Evolutionary conservation across 2,329 filamentous ascomycete genomes (phyloP).

Genomic region (Microcyclospora tardicrescens): DNA sequence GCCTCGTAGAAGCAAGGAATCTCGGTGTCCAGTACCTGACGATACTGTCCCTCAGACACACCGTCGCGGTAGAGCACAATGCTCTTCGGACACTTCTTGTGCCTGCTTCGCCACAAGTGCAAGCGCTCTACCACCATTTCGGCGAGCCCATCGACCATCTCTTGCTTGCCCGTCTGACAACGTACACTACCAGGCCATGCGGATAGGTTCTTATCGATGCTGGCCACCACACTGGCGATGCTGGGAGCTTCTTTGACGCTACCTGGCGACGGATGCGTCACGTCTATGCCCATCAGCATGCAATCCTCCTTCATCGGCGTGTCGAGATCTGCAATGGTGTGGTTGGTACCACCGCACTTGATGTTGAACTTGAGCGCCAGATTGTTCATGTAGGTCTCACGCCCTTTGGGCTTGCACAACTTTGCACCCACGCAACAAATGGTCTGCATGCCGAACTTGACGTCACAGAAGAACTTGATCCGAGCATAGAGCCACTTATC

Average conservation of each 20-base stretch:
- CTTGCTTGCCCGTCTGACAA: conserved; percentile 13
- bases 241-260: conserved; percentile 3
- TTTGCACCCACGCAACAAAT: background rate
- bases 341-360: conserved; percentile 3
- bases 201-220: conserved; percentile 4
- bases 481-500: conserved; percentile 31
- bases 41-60: conserved; percentile 23
- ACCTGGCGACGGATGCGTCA: conserved; percentile 24
- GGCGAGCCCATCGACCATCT: background rate
- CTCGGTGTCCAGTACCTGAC: conserved; percentile 2
- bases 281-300: conserved; percentile 28
- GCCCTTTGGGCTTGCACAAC: background rate
- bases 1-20: conserved; percentile 44
- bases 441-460: background rate
- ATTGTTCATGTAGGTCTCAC: conserved; percentile 36
- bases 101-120: background rate
- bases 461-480: conserved; percentile 1
- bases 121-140: conserved; percentile 1
- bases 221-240: conserved; percentile 1
- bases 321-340: background rate
- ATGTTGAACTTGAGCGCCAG: conserved; percentile 7
- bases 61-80: conserved; percentile 26
- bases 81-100: conserved; percentile 2
- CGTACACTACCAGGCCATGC: conserved; percentile 24
- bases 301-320: background rate